A percentile compares a stretch with the other conserved stretches of the same genome.
Conservation (phyloP, 2,329 filamentous ascomycete species). For the Gyromitra esculenta region DNA sequence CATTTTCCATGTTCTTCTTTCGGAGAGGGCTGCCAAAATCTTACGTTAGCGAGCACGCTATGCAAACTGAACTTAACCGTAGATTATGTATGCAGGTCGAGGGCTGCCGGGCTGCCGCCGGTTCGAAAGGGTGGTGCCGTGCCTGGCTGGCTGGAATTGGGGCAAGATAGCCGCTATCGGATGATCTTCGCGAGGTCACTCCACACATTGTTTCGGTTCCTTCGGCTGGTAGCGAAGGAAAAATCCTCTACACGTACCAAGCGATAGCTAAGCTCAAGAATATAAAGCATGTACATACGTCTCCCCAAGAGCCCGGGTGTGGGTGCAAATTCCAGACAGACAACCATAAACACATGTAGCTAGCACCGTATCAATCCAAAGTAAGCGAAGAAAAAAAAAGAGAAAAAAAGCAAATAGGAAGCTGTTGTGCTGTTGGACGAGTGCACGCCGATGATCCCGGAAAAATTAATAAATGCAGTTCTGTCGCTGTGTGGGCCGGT, state of each 20-base stretch:
- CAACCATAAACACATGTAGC: neutral
- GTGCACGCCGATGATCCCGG: constrained; percentile 33
- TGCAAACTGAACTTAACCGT: constrained; percentile 17
- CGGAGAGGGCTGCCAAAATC: constrained; percentile 7
- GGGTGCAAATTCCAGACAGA: neutral
- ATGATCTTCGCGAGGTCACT: constrained; percentile 41
- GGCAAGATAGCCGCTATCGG: constrained; percentile 22
- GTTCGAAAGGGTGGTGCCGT: constrained; percentile 4
- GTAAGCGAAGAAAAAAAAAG: neutral
- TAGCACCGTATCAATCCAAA: neutral
- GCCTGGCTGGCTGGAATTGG: constrained; percentile 16
- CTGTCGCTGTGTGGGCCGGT: neutral
- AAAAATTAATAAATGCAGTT: neutral
- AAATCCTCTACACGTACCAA: neutral
- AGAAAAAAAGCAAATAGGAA: neutral
- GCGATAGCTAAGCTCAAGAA: constrained; percentile 11
- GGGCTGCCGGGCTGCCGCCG: neutral
- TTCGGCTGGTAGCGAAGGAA: constrained; percentile 16
- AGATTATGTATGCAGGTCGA: constrained; percentile 11
- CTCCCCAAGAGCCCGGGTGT: neutral
- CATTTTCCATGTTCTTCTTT: constrained; percentile 7
- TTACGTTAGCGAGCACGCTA: constrained; percentile 16
- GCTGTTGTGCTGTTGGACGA: neutral
- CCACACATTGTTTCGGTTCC: constrained; percentile 23
- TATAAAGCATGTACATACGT: neutral